Conservation (phyloP, 2,329 filamentous ascomycete genomes). For the Epichloe coenophiala region DNA sequence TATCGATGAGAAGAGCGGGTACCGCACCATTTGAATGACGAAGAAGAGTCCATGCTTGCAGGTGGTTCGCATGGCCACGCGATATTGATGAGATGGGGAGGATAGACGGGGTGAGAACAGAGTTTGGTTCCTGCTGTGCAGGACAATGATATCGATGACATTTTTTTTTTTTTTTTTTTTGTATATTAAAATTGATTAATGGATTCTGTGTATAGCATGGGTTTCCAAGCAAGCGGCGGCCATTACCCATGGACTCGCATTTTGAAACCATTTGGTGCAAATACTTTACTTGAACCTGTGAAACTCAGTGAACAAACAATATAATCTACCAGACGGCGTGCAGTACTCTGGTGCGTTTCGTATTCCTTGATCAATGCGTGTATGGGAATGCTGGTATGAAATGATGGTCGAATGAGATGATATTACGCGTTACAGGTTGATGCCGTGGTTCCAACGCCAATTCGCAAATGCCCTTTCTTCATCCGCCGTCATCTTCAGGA, state of each 20-base stretch:
- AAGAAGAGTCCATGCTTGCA: neutral
- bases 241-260: no score
- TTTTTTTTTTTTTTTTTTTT: neutral
- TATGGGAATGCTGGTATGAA: neutral
- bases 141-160: neutral
- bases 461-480: neutral
- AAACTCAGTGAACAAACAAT: no score
- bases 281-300: neutral
- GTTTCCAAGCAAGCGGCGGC: neutral
- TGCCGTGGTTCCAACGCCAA: neutral
- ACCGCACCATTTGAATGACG: slow-evolving; percentile 28
- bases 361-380: neutral
- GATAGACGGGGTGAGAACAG: neutral
- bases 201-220: neutral
- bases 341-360: no score
- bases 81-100: neutral
- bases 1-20: slow-evolving; percentile 67
- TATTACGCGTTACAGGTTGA: neutral
- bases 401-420: neutral
- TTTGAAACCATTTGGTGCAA: neutral
- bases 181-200: neutral
- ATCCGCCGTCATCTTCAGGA: neutral
- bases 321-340: no score
- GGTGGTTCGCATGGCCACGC: neutral
- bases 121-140: neutral